Base-by-base conservation (phyloP, 2,329 filamentous ascomycete species). In the Penicillium rolfsii region DNA sequence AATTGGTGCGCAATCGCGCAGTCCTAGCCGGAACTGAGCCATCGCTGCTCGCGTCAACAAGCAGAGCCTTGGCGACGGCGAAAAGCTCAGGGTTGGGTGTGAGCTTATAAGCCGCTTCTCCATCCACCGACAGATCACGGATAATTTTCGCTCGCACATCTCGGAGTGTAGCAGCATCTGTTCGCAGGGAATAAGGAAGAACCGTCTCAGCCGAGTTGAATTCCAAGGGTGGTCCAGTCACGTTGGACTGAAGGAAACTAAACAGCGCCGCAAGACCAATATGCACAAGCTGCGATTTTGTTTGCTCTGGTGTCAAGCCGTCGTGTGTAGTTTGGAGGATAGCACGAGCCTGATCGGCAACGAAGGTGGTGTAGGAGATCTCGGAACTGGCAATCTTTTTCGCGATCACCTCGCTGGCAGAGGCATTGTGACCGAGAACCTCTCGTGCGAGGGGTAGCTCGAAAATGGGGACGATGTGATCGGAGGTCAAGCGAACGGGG, bases 41-140 rank as follows among this genome's bases (percentile, higher is more conserved):
- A 71, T 80, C 80, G 62, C 11, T 56, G 8, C 73, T 74, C 14
- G 78, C 79, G 70, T 80, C 81, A 12, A 80, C 85, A 60, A 87
- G 71, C 8, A 86, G 76, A 45, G 83, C 82, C 71, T 89, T 84
- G 30, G 93, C 91, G 6, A 97, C 80, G 65, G 87, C 89, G 64
- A 98, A 90, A 0, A 98, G 83, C 73, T 97, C 92, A 14, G 97
- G 83, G 65, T 90, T 85, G 0, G 93, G 92, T 22, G 93, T 93
- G 60, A 96, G 84, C 52, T 89, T 86, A 76, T 98, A 99, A 0
- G 91, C 89, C 0, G 91, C 89, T 49, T 96, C 89, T 11, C 95
- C 95, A 74, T 99, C 95, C 0, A 92, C 83, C 26, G 89, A 86
- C 8, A 98, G 82, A 16, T 85, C 85, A 2, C 79, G 78, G n/a